A percentile compares a stretch with the other conserved stretches of the same genome.
Evolutionary conservation across 169 alveolate genomes (phyloP).

Genomic region (Plasmodium adleri): DNA sequence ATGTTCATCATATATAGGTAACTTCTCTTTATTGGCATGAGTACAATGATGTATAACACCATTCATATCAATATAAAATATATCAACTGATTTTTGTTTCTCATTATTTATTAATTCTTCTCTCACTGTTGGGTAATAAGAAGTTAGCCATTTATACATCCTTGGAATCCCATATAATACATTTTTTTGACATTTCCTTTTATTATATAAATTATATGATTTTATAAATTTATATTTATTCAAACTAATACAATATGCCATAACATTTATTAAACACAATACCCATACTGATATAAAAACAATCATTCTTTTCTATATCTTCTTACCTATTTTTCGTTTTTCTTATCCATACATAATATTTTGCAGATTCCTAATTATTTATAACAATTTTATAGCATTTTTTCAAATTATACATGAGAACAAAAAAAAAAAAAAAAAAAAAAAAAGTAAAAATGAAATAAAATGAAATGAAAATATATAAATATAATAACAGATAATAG

Average conservation of each 20-base stretch:
- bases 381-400: too few relatives aligned
- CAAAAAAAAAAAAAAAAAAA: too few relatives aligned
- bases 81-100: slow-evolving; percentile 84
- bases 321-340: background rate
- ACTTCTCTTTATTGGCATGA: slow-evolving; percentile 87
- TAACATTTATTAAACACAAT: background rate
- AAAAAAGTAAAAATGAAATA: too few relatives aligned
- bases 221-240: slow-evolving; percentile 8
- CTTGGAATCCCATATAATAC: slow-evolving; percentile 50
- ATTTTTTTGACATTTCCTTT: background rate
- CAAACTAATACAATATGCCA: background rate
- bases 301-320: background rate
- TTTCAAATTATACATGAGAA: too few relatives aligned
- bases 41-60: slow-evolving; percentile 97
- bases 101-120: slow-evolving; percentile 49
- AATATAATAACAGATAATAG: too few relatives aligned
- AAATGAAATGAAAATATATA: too few relatives aligned
- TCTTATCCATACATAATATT: too few relatives aligned
- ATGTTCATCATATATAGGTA: slow-evolving; percentile 66
- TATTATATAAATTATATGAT: background rate
- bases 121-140: slow-evolving; percentile 68
- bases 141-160: slow-evolving; percentile 67
- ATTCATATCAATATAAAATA: slow-evolving; percentile 95
- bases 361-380: too few relatives aligned
- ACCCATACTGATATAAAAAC: background rate